A percentile compares a stretch with the other conserved stretches of the same genome.
Conservation (phyloP, 179 eudicot species). For the Vitellaria paradoxa region DNA sequence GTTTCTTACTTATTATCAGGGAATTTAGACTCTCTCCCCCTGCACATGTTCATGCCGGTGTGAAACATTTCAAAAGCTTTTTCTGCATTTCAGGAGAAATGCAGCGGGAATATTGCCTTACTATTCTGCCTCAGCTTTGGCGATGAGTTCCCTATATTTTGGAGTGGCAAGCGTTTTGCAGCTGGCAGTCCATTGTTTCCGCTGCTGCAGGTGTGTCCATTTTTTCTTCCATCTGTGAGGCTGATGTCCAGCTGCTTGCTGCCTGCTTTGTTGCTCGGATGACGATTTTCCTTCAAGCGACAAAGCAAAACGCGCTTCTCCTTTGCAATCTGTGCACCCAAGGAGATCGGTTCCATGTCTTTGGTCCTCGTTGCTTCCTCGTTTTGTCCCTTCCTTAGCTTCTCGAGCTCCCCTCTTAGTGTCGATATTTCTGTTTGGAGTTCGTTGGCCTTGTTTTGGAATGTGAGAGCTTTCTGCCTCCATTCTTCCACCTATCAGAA, state of each 20-base stretch:
- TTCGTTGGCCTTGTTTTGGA: conserved; percentile 46
- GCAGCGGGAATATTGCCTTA: conserved; percentile 44
- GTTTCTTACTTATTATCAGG: neutral
- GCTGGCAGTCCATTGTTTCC: conserved; percentile 11
- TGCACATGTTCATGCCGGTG: neutral
- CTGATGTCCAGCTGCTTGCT: conserved; percentile 6
- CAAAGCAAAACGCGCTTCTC: conserved; percentile 55
- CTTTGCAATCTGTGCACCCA: conserved; percentile 64
- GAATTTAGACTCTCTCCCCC: neutral
- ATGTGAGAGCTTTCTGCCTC: conserved; percentile 56
- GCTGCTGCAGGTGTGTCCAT: conserved; percentile 17
- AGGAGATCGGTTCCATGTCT: conserved; percentile 34
- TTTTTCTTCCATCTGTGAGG: conserved; percentile 30
- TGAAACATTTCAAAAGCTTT: conserved; percentile 1
- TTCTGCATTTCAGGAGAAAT: neutral
- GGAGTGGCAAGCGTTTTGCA: conserved; percentile 49
- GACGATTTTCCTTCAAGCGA: conserved; percentile 44
- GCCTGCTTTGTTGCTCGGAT: conserved; percentile 19
- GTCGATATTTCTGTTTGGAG: conserved; percentile 43
- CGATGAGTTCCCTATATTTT: conserved; percentile 62
- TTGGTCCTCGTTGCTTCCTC: conserved; percentile 17
- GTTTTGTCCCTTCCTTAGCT: conserved; percentile 23
- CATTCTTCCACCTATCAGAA: conserved; percentile 64
- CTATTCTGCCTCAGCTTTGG: conserved; percentile 51
- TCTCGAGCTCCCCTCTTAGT: conserved; percentile 46